A percentile compares a stretch with the other conserved stretches of the same genome.
phyloP scores from a whole-genome alignment of 257 asterid genomes.

The Forsythia suspensa region DNA sequence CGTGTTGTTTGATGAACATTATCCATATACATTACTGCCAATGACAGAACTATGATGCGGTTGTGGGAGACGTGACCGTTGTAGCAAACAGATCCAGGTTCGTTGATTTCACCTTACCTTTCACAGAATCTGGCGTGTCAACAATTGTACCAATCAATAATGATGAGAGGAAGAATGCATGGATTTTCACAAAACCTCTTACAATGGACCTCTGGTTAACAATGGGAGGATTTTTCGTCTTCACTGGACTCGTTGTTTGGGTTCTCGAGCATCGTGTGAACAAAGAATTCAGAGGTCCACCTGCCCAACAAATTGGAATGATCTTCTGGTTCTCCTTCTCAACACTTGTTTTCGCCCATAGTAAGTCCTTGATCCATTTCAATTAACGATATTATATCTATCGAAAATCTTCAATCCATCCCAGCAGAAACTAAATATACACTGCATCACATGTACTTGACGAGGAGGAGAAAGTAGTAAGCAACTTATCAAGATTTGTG shows the following conservation, averaged over 20 bases:
- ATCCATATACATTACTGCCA: not conserved
- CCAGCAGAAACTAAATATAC: not conserved
- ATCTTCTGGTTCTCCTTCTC: constrained; percentile 58
- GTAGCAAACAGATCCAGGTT: constrained; percentile 27
- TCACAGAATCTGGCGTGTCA: constrained; percentile 37
- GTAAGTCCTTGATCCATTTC: constrained; percentile 32
- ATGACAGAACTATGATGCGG: constrained; percentile 27
- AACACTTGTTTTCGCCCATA: constrained; percentile 54
- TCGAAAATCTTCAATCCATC: not conserved
- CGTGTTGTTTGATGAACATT: not conserved
- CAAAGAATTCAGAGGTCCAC: constrained; percentile 47
- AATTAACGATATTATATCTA: not conserved
- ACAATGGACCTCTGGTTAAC: constrained; percentile 45
- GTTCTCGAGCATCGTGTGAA: constrained; percentile 52
- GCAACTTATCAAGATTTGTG: constrained; percentile 55
- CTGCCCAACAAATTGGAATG: constrained; percentile 46
- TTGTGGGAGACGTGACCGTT: constrained; percentile 44
- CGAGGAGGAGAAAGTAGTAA: constrained; percentile 57
- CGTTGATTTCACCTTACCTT: constrained; percentile 46
- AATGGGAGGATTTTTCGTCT: constrained; percentile 41
- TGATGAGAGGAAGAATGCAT: constrained; percentile 38
- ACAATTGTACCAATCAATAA: constrained; percentile 37
- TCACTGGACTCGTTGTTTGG: constrained; percentile 55
- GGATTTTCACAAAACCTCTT: constrained; percentile 56
- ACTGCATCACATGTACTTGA: not conserved